Percentiles rank a stretch among this genome's conserved stretches.
phyloP scores from a whole-genome alignment of 1,284 basidiomycete genomes.

The Tilletia horrida region DNA sequence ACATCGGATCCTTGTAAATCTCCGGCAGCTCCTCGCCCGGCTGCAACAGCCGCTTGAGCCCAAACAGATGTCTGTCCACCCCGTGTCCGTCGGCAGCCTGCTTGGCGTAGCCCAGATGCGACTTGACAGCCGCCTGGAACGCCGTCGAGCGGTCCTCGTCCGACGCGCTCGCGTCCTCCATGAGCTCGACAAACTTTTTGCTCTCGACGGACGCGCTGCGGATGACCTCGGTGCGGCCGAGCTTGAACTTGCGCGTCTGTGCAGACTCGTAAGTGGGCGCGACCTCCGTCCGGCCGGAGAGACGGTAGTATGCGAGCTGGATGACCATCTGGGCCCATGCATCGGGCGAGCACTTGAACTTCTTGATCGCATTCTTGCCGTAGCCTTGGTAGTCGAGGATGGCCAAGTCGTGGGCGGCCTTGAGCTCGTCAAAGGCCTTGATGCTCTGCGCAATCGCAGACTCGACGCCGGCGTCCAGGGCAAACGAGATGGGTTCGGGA shows the following conservation, averaged over 20 bases:
- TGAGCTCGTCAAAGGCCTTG: slow-evolving; percentile 71
- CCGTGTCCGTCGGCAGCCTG: slow-evolving; percentile 93
- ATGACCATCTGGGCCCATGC: slow-evolving; percentile 91
- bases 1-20: slow-evolving; percentile 76
- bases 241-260: slow-evolving; percentile 88
- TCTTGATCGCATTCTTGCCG: slow-evolving; percentile 85
- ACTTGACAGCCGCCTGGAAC: slow-evolving; percentile 73
- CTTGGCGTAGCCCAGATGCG: slow-evolving; percentile 80
- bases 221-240: slow-evolving; percentile 91
- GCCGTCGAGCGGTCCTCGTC: slow-evolving; percentile 67
- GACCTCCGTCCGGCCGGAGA: slow-evolving; percentile 65
- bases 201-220: slow-evolving; percentile 77
- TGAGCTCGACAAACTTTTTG: slow-evolving; percentile 80
- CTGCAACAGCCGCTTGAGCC: slow-evolving; percentile 74
- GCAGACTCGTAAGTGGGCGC: slow-evolving; percentile 88
- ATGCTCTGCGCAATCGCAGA: slow-evolving; percentile 64
- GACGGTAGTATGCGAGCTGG: slow-evolving; percentile 86
- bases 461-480: slow-evolving; percentile 63
- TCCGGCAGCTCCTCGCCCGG: slow-evolving; percentile 73
- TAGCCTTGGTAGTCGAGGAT: slow-evolving; percentile 84
- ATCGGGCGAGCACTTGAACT: slow-evolving; percentile 83
- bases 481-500: slow-evolving; percentile 71
- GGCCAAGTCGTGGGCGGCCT: slow-evolving; percentile 75
- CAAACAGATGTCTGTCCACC: slow-evolving; percentile 92
- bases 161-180: slow-evolving; percentile 64